Evolutionary conservation across 1,284 basidiomycete genomes (phyloP), one percentile per base, ranked within the genome.

Genomic region (Apiotrichum brassicae): DNA sequence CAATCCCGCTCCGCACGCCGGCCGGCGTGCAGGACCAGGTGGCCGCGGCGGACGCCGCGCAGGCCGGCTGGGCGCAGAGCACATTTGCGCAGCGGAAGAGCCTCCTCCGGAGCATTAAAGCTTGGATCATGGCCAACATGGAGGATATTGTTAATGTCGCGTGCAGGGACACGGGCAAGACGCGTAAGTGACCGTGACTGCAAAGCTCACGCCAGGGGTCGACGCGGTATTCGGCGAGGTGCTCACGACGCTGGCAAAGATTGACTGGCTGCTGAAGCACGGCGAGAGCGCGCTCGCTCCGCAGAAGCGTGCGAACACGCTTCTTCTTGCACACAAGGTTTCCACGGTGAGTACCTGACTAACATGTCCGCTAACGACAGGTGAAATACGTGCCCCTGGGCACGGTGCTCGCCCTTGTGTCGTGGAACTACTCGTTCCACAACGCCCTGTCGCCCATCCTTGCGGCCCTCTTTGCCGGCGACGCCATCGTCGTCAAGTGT

Each of bases 91-190:
- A 91, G 62, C 79, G 94, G 22, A 77, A 85, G 62, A 81, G 83
- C 56, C 83, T 97, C 34, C 76, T 97, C 60, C 78, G 87, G 30
- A 93, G 86, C 60, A 70, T 98, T 60, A 79, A 89, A 60, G 85
- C 85, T 56, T 98, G 94, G 93, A 77, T 94, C 13, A 82, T 94
- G 24, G 81, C 85, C 18, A 66, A 71, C 51, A 66, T 91, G 74
- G 86, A 93, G 51, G 75, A 75, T 19, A 89, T 92, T 61, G 88
- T 88, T 7, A 78, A 83, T 40, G 86, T 95, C n/a, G 90, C 90
- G 30, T 90, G 87, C 64, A 78, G 93, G 32, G 94, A 98, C 71
- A 92, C 91, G 0, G 94, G 94, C 51, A 98, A 97, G 77, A 97
- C 94, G 28, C 77, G 91, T 91, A 62, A 68, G 86, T 80, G 9